Percentiles rank a stretch among this genome's conserved stretches.
phyloP scores from a whole-genome alignment of 805 yeast species.

The Millerozyma acaciae region DNA sequence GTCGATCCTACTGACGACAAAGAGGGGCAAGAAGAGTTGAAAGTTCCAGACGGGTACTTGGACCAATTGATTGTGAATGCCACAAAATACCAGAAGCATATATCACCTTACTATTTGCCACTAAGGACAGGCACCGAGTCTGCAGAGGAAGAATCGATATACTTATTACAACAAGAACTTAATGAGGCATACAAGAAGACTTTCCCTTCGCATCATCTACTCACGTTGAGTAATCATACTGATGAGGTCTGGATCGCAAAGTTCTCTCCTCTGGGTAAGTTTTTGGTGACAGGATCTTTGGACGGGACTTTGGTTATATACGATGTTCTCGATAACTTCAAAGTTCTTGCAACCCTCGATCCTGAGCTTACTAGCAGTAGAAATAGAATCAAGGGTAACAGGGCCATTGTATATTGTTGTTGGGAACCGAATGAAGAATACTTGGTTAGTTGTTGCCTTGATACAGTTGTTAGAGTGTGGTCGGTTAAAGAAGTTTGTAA shows the following conservation, averaged over 20 bases:
- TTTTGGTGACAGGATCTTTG: slow-evolving; percentile 71
- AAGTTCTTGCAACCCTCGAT: slow-evolving; percentile 26
- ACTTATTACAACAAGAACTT: slow-evolving; percentile 9
- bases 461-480: slow-evolving; percentile 69
- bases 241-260: slow-evolving; percentile 83
- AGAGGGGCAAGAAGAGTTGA: too few relatives aligned
- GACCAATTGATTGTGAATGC: slow-evolving; percentile 21
- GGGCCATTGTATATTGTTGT: slow-evolving; percentile 57
- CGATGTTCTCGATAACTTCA: slow-evolving; percentile 48
- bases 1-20: too few relatives aligned
- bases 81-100: slow-evolving; percentile 17
- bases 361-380: slow-evolving; percentile 15
- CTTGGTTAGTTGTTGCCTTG: slow-evolving; percentile 69
- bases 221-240: slow-evolving; percentile 48
- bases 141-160: slow-evolving; percentile 5
- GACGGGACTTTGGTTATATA: slow-evolving; percentile 65
- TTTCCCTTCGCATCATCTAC: slow-evolving; percentile 48
- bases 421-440: slow-evolving; percentile 74
- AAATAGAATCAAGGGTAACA: slow-evolving; percentile 20
- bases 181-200: slow-evolving; percentile 14
- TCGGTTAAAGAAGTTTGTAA: slow-evolving; percentile 37
- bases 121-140: slow-evolving; percentile 14
- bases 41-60: slow-evolving; percentile 20
- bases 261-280: slow-evolving; percentile 74
- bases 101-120: slow-evolving; percentile 26